phyloP scores from a whole-genome alignment of 176 grass and related monocot species.

The Carex scoparia region DNA sequence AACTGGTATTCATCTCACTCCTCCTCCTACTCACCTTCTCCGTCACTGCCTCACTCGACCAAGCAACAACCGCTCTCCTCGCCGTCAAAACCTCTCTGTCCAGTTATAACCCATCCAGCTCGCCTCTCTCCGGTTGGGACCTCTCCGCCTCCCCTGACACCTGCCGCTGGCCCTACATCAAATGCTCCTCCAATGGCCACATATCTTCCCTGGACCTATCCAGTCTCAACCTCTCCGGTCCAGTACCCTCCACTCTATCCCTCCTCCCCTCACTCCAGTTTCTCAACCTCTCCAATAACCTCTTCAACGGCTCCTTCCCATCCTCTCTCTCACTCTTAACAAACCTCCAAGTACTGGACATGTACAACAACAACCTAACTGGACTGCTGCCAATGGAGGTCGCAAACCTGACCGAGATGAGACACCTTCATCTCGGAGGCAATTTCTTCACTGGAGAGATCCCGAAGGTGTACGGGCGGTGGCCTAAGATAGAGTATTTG shows the following conservation, averaged over 20 bases:
- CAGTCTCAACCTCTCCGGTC: slow-evolving; percentile 66
- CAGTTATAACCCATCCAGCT: slow-evolving; percentile 26
- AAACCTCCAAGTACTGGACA: slow-evolving; percentile 63
- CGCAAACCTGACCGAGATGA: slow-evolving; percentile 46
- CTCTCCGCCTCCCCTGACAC: slow-evolving; percentile 13
- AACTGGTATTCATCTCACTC: slow-evolving; percentile 24
- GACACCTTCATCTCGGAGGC: slow-evolving; percentile 81
- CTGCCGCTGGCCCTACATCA: slow-evolving; percentile 54
- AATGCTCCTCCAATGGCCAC: slow-evolving; percentile 42
- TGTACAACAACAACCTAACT: slow-evolving; percentile 94
- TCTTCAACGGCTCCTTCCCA: slow-evolving; percentile 79
- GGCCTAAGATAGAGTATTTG: slow-evolving; percentile 62
- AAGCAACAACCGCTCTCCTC: slow-evolving; percentile 40
- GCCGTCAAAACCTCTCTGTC: slow-evolving; percentile 48
- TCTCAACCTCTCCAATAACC: slow-evolving; percentile 92
- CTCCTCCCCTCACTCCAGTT: slow-evolving; percentile 41
- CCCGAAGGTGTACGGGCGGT: slow-evolving; percentile 57
- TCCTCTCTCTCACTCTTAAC: slow-evolving; percentile 24
- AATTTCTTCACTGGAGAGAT: slow-evolving; percentile 83
- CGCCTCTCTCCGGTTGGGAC: slow-evolving; percentile 37
- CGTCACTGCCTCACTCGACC: slow-evolving; percentile 20
- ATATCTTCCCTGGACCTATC: slow-evolving; percentile 61
- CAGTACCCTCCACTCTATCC: slow-evolving; percentile 54
- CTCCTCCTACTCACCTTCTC: not conserved
- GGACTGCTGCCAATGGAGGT: slow-evolving; percentile 51